Conservation (phyloP, 225 moss, liverwort and hornwort genomes). For the Thuidium tamariscinum region DNA sequence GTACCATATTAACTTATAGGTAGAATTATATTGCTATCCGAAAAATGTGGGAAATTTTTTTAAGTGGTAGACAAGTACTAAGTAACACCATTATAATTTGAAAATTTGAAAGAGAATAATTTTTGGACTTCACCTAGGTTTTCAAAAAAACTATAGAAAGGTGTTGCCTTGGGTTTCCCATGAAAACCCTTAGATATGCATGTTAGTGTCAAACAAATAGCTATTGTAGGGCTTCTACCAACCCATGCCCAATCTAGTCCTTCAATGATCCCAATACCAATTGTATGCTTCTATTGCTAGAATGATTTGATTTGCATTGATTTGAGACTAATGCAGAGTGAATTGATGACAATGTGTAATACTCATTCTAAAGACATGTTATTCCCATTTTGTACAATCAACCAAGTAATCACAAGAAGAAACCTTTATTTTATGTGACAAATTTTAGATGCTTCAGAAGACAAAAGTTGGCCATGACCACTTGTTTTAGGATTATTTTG, state of each 20-base stretch:
- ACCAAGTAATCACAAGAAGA: too few relatives aligned
- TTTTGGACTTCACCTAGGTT: not conserved
- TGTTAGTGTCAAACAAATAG: not conserved
- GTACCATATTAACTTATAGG: not conserved
- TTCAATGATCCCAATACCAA: too few relatives aligned
- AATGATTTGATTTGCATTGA: not conserved
- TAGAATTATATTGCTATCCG: not conserved
- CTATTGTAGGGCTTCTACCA: not conserved
- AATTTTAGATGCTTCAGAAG: too few relatives aligned
- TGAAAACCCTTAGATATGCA: too few relatives aligned
- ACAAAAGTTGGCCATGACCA: too few relatives aligned
- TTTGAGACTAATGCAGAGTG: not conserved
- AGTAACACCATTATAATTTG: not conserved
- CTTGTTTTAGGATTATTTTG: too few relatives aligned
- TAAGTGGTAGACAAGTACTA: not conserved
- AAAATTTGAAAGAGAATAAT: too few relatives aligned
- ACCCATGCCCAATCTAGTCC: not conserved
- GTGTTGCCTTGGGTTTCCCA: too few relatives aligned
- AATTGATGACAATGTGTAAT: not conserved
- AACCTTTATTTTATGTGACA: too few relatives aligned
- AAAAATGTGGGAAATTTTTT: not conserved
- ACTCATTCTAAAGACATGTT: rapidly evolving
- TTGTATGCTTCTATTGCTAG: not conserved
- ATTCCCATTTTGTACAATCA: not conserved
- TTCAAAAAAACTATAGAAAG: too few relatives aligned